Evolutionary conservation across 2,329 filamentous ascomycete genomes (phyloP).

Genomic region (Diplodia sapinea): DNA sequence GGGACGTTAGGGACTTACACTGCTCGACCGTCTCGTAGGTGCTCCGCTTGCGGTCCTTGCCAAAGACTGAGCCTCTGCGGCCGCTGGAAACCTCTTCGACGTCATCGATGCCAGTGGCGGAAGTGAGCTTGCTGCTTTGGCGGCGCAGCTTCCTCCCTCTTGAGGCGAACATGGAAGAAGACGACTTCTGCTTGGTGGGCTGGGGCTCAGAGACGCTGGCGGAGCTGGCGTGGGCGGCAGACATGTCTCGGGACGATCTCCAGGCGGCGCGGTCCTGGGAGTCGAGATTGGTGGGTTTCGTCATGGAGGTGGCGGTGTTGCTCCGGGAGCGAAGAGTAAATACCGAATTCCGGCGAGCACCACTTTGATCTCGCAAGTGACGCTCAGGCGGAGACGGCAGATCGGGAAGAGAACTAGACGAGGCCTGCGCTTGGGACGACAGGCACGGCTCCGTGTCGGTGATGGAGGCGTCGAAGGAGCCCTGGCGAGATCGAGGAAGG

Average conservation of each 20-base stretch:
- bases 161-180: slow-evolving; percentile 37
- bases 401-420: slow-evolving; percentile 34
- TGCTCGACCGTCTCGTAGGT: slow-evolving; percentile 37
- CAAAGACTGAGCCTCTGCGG: slow-evolving; percentile 44
- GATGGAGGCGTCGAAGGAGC: slow-evolving; percentile 40
- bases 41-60: slow-evolving; percentile 40
- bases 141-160: slow-evolving; percentile 45
- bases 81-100: slow-evolving; percentile 39
- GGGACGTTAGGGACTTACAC: slow-evolving; percentile 38
- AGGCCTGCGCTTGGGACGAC: slow-evolving; percentile 18
- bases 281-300: slow-evolving; percentile 37
- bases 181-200: slow-evolving; percentile 39
- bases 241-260: slow-evolving; percentile 39
- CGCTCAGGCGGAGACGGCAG: slow-evolving; percentile 43
- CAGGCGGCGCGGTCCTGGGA: slow-evolving; percentile 39
- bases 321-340: slow-evolving; percentile 48
- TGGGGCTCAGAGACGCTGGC: slow-evolving; percentile 37
- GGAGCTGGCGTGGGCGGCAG: slow-evolving; percentile 36
- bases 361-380: slow-evolving; percentile 35
- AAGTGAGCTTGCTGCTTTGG: slow-evolving; percentile 43
- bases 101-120: slow-evolving; percentile 36
- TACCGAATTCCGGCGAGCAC: slow-evolving; percentile 43
- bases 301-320: slow-evolving; percentile 45
- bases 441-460: slow-evolving; percentile 10
- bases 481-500: slow-evolving; percentile 41